phyloP scores from a whole-genome alignment of 805 yeast genomes.

The Starmerella stellata region DNA sequence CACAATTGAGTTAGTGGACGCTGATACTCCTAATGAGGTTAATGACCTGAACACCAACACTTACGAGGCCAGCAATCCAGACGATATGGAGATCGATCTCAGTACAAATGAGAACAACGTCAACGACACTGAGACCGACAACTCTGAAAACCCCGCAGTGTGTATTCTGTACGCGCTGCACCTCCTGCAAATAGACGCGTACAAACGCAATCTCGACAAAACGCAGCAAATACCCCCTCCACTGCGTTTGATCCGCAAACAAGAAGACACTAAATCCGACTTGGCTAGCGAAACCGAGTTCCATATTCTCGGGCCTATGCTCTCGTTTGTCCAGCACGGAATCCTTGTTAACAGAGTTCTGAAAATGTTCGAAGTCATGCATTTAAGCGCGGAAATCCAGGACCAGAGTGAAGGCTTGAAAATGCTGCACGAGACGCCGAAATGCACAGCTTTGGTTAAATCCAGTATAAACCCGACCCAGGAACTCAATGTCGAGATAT shows the following conservation, averaged over 20 bases:
- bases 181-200: slow-evolving; percentile 44
- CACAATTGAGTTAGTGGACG: slow-evolving; percentile 48
- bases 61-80: background rate
- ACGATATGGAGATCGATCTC: slow-evolving; percentile 15
- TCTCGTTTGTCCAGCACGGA: slow-evolving; percentile 21
- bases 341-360: slow-evolving; percentile 11
- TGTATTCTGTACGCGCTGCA: slow-evolving; percentile 36
- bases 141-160: slow-evolving; percentile 32
- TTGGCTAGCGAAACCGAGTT: slow-evolving; percentile 4
- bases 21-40: slow-evolving; percentile 12
- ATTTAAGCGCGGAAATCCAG: background rate
- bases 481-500: slow-evolving; percentile 1
- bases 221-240: slow-evolving; percentile 20
- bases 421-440: slow-evolving; percentile 2
- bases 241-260: no score
- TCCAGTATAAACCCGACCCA: background rate
- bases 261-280: slow-evolving; percentile 8
- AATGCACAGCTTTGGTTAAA: background rate
- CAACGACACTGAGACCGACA: slow-evolving; percentile 21
- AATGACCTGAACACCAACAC: background rate
- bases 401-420: background rate
- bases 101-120: slow-evolving; percentile 14
- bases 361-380: slow-evolving; percentile 4
- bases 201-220: slow-evolving; percentile 29
- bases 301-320: slow-evolving; percentile 19